Evolutionary conservation across 1,284 basidiomycete genomes (phyloP), one percentile per base, ranked within the genome.

Genomic region (Mixia osmundae): DNA sequence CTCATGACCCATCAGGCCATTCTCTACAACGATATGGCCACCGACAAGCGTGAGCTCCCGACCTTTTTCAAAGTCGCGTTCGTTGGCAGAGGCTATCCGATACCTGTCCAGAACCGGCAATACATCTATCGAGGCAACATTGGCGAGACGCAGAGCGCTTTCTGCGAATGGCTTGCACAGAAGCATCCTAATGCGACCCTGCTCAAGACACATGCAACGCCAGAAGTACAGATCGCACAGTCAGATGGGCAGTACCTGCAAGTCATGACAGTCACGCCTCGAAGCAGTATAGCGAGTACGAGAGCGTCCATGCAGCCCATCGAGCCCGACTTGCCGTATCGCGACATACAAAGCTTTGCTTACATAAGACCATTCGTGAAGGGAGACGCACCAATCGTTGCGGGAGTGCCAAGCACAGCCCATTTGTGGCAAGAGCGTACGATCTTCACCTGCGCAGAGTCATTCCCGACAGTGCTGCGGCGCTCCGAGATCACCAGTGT

Each of bases 31-130:
- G 73, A 75, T 46, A 85, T 87, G 40, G 71, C 80, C 19, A 69
- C 66, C 5, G 71, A 80, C 32, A 69, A 76, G 44, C 68, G 82
- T 25, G 76, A 78, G 44, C 82, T 80, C 50, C 69, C 78, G 5
- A 78, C 83, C 48, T 94, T 89, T 58, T 97, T 89, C 64, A 66
- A 80, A 33, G 80, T 95, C 10, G 75, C 77, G 3, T 89, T 85
- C 58, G 83, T 74, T 54, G 82, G 82, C n/a, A 72, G 39, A 21
- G 48, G 70, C 46, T 89, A 85, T 61, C 82, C 82, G 1, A 65
- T 62, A 11, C 76, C 76, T 4, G 69, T 85, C 34, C 68, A 76
- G 40, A 69, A 76, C 49, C 83, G 82, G 54, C 75, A 79, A 46
- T 87, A 83, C 56, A 71, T 82, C 43, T 85, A 82, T 57, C 82